These are phyloP conservation scores for Podospora appendiculata DNA, from an alignment of 495 filamentous ascomycete genomes.

Conservation along the genomic window DNA sequence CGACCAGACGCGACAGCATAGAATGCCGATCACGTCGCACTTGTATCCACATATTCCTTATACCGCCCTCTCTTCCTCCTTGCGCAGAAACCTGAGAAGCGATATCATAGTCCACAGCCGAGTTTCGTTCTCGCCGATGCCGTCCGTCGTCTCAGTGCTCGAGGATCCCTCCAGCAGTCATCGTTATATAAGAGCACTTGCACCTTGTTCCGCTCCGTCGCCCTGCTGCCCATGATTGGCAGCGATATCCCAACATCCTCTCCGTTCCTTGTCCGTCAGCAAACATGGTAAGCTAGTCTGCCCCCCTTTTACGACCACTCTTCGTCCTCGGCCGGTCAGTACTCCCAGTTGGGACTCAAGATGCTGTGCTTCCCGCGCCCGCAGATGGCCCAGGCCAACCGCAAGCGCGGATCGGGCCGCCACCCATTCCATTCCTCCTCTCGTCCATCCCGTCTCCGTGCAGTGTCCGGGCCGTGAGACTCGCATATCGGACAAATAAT, in stretches of 20 bases:
- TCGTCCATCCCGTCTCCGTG: too few relatives aligned
- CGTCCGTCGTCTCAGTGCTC: constrained; percentile 1
- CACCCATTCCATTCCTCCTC: too few relatives aligned
- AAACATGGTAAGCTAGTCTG: constrained; percentile 9
- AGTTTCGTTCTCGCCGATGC: neutral
- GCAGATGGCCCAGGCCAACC: too few relatives aligned
- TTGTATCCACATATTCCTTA: neutral
- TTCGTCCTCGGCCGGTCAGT: neutral
- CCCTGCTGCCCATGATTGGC: constrained; percentile 1
- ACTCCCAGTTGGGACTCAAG: too few relatives aligned
- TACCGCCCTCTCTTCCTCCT: neutral
- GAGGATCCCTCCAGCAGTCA: neutral
- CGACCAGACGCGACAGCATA: neutral
- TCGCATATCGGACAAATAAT: too few relatives aligned
- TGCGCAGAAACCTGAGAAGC: neutral
- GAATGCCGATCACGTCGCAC: constrained; percentile 8
- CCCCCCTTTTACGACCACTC: neutral
- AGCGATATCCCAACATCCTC: neutral
- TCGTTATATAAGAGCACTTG: neutral
- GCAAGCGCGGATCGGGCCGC: too few relatives aligned
- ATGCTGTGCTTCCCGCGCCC: too few relatives aligned
- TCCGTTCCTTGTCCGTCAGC: constrained; percentile 1
- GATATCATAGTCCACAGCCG: neutral
- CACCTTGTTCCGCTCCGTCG: neutral
- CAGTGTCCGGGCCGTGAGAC: too few relatives aligned